Percentiles rank a stretch among this genome's conserved stretches.
These are phyloP conservation scores for Daldinia concentrica DNA, from an alignment of 495 filamentous ascomycete genomes.

Conservation along the genomic window DNA sequence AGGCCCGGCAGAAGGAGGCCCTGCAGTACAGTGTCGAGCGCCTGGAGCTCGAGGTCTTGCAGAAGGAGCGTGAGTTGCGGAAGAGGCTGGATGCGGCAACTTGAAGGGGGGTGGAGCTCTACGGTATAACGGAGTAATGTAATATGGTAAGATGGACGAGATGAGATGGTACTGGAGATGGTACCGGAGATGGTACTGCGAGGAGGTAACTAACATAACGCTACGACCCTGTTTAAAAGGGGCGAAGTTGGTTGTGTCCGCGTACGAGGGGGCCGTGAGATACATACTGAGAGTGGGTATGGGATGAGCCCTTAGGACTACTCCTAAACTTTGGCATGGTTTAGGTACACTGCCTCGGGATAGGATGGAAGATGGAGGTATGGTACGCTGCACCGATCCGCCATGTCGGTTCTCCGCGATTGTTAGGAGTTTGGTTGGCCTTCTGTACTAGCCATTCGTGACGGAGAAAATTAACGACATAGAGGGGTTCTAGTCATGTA, in stretches of 20 bases:
- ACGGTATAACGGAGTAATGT: neutral
- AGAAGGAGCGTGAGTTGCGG: constrained; percentile 62
- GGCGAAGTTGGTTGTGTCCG: too few species aligned
- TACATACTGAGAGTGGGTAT: too few species aligned
- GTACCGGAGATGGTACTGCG: neutral
- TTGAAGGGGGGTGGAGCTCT: neutral
- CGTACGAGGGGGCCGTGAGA: neutral
- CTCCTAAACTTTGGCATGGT: too few species aligned
- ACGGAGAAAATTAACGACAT: neutral
- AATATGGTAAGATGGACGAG: too few species aligned
- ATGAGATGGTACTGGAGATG: too few species aligned
- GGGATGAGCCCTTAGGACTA: too few species aligned
- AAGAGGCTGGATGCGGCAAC: constrained; percentile 52
- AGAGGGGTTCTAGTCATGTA: neutral
- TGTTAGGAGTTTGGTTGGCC: neutral
- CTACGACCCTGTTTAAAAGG: neutral
- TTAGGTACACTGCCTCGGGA: neutral
- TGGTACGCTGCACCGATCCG: neutral
- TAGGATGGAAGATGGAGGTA: neutral
- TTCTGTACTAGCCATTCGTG: neutral
- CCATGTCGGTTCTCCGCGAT: neutral
- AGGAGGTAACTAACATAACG: neutral
- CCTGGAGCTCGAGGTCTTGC: constrained; percentile 59
- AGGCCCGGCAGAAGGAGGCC: constrained; percentile 54
- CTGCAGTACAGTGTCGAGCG: constrained; percentile 60